These are phyloP conservation scores for Eucalyptus decipiens DNA, from an alignment of 345 rosid species.

Conservation along the genomic window DNA sequence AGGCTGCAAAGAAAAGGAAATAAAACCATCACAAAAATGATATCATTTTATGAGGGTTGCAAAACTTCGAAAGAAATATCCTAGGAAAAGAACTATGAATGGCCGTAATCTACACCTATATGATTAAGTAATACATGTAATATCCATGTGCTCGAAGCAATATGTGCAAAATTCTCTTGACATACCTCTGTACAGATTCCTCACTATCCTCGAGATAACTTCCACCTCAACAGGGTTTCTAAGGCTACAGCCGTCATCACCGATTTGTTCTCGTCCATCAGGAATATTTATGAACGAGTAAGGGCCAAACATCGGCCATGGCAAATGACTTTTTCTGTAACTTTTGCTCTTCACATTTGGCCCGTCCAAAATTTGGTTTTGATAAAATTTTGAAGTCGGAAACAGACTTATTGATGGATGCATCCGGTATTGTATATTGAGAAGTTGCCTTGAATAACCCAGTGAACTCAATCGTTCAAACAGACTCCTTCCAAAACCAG, in stretches of 20 bases:
- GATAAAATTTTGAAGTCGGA: background rate
- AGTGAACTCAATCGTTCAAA: background rate
- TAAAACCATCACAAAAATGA: background rate
- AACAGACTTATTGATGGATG: background rate
- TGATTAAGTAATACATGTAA: background rate
- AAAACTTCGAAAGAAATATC: background rate
- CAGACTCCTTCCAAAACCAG: background rate
- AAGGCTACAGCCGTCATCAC: background rate
- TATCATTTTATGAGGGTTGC: background rate
- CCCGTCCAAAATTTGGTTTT: background rate
- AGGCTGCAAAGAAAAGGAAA: slow-evolving; percentile 1
- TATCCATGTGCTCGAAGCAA: background rate
- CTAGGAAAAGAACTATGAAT: background rate
- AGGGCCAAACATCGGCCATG: background rate
- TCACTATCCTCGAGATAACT: background rate
- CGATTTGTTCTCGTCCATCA: background rate
- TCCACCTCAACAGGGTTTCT: background rate
- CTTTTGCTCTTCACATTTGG: background rate
- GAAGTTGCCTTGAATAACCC: background rate
- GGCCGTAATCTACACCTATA: background rate
- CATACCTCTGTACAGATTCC: background rate
- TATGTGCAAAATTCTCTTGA: background rate
- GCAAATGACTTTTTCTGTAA: background rate
- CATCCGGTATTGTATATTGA: background rate
- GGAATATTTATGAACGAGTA: background rate